Base-by-base conservation (phyloP, 1,284 basidiomycete genomes). In the Ganoderma sinense region DNA sequence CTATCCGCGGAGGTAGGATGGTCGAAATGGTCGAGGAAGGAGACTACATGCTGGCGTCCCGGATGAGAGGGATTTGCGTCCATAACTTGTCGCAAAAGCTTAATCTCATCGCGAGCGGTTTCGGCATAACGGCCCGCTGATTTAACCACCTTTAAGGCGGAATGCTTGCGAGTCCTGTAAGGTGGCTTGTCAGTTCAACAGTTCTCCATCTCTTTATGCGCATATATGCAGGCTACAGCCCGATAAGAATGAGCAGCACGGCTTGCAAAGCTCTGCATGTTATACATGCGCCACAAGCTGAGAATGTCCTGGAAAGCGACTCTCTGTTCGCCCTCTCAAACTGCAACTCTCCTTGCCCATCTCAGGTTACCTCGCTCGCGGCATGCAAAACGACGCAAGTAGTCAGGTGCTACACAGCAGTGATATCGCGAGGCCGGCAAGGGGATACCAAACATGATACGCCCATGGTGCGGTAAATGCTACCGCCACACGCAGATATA, bases 81-180 rank as follows among this genome's bases (percentile, higher is more conserved):
- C 71, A 92, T 89, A 18, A 97, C 91, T 72, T 89, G 88, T 71
- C 92, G 90, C 53, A 97, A 87, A 62, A 97, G 86, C 79, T 94
- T 94, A 82, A 97, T 97, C 82, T 97, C 96, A 78, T 97, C 95
- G 66, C 92, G 88, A 36, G 95, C 96, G 3, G 95, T 97, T 78
- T 97, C 95, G 61, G 95, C 93, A 78, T 94, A 94, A 63, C 92
- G 87, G 51, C 89, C 88, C 20, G 92, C 92, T n/a, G 94, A 96
- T 81, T 97, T 97, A 81, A 97, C 95, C 58, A 97, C 92, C 80
- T 97, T 97, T 79, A 97, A 88, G 13, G 95, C 96, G 33, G 94
- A 94, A 81, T 97, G 95, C 43, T 88, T 84, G 70, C 89, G 87
- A 65, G 85, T 84, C 29, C 94, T 88, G 71, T 29, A 33, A 7